A percentile compares a stretch with the other conserved stretches of the same genome.
Evolutionary conservation across 2,329 filamentous ascomycete genomes (phyloP).

Genomic region (Fusarium buxicola): DNA sequence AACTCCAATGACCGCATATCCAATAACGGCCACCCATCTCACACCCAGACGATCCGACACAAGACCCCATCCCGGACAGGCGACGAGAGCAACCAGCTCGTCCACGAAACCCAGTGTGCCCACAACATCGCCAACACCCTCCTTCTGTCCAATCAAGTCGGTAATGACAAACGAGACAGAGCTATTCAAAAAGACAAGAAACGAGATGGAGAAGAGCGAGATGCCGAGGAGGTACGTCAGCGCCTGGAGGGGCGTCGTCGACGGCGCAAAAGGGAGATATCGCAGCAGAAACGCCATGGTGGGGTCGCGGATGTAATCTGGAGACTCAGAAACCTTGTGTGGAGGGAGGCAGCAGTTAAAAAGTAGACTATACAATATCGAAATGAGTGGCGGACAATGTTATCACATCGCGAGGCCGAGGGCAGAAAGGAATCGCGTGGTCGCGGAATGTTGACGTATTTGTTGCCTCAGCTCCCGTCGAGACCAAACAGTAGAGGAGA

Average conservation of each 20-base stretch:
- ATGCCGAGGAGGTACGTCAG: slow-evolving; percentile 83
- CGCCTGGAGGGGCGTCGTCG: slow-evolving; percentile 72
- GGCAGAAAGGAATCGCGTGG: slow-evolving; percentile 2
- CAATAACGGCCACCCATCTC: slow-evolving; percentile 76
- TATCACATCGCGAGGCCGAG: slow-evolving; percentile 38
- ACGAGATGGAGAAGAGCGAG: slow-evolving; percentile 87
- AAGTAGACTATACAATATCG: too few species aligned
- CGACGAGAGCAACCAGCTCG: slow-evolving; percentile 83
- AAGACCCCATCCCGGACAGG: slow-evolving; percentile 84
- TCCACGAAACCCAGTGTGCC: slow-evolving; percentile 88
- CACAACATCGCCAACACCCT: slow-evolving; percentile 81
- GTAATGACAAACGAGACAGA: slow-evolving; percentile 87
- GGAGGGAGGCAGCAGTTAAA: background rate
- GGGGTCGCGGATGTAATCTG: background rate
- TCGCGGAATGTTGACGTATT: slow-evolving; percentile 35
- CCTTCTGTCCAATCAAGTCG: slow-evolving; percentile 79
- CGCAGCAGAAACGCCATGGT: slow-evolving; percentile 49
- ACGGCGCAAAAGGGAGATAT: slow-evolving; percentile 67
- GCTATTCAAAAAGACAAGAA: slow-evolving; percentile 90
- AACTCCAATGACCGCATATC: slow-evolving; percentile 84
- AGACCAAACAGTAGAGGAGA: slow-evolving; percentile 28
- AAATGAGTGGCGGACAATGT: background rate
- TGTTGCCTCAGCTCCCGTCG: slow-evolving; percentile 21
- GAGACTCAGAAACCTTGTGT: slow-evolving; percentile 3
- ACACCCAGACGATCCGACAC: slow-evolving; percentile 82